Conservation (phyloP, 441 rosid genomes). For the Kokia cookei region DNA sequence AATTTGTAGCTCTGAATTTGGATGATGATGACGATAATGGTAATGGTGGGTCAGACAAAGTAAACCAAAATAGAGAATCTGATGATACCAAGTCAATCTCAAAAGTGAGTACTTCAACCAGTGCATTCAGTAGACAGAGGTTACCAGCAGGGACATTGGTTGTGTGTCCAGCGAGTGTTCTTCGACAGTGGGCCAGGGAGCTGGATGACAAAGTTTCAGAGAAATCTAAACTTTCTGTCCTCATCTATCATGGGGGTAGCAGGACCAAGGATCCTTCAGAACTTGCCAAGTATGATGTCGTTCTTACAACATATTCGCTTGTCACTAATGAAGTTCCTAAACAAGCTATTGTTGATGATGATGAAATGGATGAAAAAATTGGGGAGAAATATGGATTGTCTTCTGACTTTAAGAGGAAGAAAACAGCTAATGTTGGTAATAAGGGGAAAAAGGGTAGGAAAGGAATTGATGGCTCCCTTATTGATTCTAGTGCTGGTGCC, state of each 20-base stretch:
- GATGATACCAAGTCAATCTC: slow-evolving; percentile 25
- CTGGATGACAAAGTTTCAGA: slow-evolving; percentile 78
- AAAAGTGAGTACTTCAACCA: slow-evolving; percentile 40
- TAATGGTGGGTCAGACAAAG: slow-evolving; percentile 21
- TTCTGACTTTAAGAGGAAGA: slow-evolving; percentile 57
- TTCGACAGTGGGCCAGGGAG: slow-evolving; percentile 95
- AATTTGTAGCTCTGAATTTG: slow-evolving; percentile 75
- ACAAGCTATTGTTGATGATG: slow-evolving; percentile 64
- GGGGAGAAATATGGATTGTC: slow-evolving; percentile 48
- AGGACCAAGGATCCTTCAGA: slow-evolving; percentile 84
- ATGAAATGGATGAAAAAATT: slow-evolving; percentile 58
- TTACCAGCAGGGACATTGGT: slow-evolving; percentile 89
- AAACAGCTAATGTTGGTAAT: slow-evolving; percentile 35
- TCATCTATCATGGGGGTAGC: slow-evolving; percentile 82
- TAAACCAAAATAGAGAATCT: slow-evolving; percentile 32
- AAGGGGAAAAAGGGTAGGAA: slow-evolving; percentile 64
- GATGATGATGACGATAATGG: slow-evolving; percentile 78
- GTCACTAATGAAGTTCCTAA: slow-evolving; percentile 89
- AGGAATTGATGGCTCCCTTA: slow-evolving; percentile 39
- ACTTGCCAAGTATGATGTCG: slow-evolving; percentile 77
- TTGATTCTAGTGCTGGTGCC: slow-evolving; percentile 57
- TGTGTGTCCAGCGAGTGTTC: slow-evolving; percentile 94
- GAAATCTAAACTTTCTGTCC: slow-evolving; percentile 56
- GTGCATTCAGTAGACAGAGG: slow-evolving; percentile 38
- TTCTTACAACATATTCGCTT: slow-evolving; percentile 86